Percentiles rank a stretch among this genome's conserved stretches.
phyloP scores from a whole-genome alignment of 2,329 filamentous ascomycete genomes.

The Fusarium floridanum region DNA sequence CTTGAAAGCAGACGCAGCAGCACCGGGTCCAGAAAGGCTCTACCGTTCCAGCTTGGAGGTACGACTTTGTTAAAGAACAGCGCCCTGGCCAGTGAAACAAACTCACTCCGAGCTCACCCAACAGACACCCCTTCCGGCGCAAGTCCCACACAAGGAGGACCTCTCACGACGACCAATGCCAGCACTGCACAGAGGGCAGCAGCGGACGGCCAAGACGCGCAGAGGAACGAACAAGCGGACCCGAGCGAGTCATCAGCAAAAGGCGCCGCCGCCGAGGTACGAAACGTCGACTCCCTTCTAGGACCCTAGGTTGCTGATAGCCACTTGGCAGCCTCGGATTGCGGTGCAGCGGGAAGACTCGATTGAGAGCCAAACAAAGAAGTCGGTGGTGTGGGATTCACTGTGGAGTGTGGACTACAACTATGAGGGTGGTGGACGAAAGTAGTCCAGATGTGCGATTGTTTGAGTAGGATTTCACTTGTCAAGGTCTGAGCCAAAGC shows the following conservation, averaged over 20 bases:
- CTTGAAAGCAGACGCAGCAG: slow-evolving; percentile 93
- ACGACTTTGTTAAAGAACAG: slow-evolving; percentile 62
- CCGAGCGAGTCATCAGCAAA: slow-evolving; percentile 46
- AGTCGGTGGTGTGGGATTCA: slow-evolving; percentile 71
- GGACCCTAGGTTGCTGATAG: slow-evolving; percentile 58
- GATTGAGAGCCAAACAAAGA: slow-evolving; percentile 59
- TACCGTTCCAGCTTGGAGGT: slow-evolving; percentile 65
- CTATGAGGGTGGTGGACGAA: slow-evolving; percentile 59
- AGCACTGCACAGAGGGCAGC: slow-evolving; percentile 28
- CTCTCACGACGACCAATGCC: slow-evolving; percentile 41
- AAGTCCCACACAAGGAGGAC: slow-evolving; percentile 56
- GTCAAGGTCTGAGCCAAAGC: background rate
- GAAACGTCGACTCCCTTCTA: slow-evolving; percentile 64
- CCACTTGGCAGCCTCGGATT: slow-evolving; percentile 45
- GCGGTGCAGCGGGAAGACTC: slow-evolving; percentile 56
- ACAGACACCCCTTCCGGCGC: slow-evolving; percentile 57
- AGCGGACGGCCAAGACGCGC: slow-evolving; percentile 19
- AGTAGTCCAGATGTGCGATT: slow-evolving; percentile 22
- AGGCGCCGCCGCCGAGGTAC: slow-evolving; percentile 62
- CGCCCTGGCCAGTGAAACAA: slow-evolving; percentile 69
- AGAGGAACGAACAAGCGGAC: slow-evolving; percentile 35
- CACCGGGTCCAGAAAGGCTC: slow-evolving; percentile 83
- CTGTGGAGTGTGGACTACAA: slow-evolving; percentile 72
- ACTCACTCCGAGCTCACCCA: slow-evolving; percentile 65
- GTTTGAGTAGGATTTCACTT: background rate